A percentile compares a stretch with the other conserved stretches of the same genome.
phyloP scores from a whole-genome alignment of 805 yeast genomes.

The Helenozyma rhizophorensis region DNA sequence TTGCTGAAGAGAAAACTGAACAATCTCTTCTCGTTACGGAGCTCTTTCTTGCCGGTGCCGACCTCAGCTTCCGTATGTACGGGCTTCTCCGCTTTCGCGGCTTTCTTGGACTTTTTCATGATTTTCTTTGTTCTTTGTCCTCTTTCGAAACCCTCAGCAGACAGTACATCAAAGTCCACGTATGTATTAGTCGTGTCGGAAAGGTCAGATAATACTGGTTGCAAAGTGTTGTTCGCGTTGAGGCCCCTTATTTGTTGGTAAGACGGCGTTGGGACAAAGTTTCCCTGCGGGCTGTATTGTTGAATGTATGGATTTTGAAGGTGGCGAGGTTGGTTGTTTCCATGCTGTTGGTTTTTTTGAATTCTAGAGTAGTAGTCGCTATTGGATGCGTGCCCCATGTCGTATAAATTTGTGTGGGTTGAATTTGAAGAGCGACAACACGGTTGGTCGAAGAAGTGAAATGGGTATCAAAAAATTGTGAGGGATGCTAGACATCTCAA shows the following conservation, averaged over 20 bases:
- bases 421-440: no score
- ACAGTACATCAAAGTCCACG: constrained; percentile 12
- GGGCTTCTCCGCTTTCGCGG: not conserved
- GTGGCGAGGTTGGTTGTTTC: not conserved
- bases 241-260: no score
- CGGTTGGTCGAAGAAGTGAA: no score
- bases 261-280: constrained; percentile 3
- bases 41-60: constrained; percentile 18
- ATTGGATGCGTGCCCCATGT: constrained; percentile 7
- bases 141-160: constrained; percentile 4
- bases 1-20: constrained; percentile 49
- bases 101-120: constrained; percentile 1
- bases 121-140: constrained; percentile 1
- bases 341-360: constrained; percentile 1
- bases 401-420: no score
- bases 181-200: constrained; percentile 14
- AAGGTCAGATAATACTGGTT: constrained; percentile 4
- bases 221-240: constrained; percentile 5
- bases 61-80: not conserved
- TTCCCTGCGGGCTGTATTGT: constrained; percentile 1
- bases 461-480: no score
- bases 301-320: constrained; percentile 6
- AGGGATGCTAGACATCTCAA: no score
- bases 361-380: constrained; percentile 8
- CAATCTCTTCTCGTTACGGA: constrained; percentile 44